Conservation (phyloP, 2,329 filamentous ascomycete genomes). For the Calonectria pauciramosa region DNA sequence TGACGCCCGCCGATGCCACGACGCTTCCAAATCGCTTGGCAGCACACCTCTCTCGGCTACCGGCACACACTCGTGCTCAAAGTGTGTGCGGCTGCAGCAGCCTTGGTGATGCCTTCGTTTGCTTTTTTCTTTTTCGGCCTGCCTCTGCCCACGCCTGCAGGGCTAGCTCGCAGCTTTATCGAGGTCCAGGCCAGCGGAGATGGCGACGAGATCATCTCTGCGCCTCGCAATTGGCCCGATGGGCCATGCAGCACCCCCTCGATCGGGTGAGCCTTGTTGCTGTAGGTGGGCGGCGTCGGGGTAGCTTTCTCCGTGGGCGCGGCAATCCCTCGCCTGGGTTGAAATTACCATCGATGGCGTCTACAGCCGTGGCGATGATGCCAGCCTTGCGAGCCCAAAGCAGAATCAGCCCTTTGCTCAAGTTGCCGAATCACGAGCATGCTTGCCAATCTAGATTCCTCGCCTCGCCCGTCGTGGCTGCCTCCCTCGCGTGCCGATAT, state of each 20-base stretch:
- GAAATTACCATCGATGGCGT: constrained; percentile 37
- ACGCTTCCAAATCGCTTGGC: constrained; percentile 35
- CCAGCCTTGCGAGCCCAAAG: constrained; percentile 20
- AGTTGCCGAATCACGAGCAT: not conserved
- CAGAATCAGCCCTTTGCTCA: not conserved
- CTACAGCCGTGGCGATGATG: constrained; percentile 41
- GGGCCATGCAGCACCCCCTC: not conserved
- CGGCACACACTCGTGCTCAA: constrained; percentile 36
- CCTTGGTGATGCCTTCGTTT: not conserved
- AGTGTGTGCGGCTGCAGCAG: not conserved
- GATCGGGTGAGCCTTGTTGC: not conserved
- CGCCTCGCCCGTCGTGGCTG: constrained; percentile 7
- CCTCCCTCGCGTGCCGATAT: constrained; percentile 22
- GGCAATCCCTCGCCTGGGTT: not conserved
- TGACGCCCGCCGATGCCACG: constrained; percentile 16
- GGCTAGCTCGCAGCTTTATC: constrained; percentile 16
- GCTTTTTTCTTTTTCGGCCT: not conserved
- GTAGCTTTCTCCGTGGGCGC: not conserved
- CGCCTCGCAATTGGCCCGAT: constrained; percentile 9
- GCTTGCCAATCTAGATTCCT: constrained; percentile 23
- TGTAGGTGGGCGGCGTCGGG: constrained; percentile 1
- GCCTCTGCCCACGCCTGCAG: constrained; percentile 9
- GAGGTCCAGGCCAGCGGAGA: constrained; percentile 9
- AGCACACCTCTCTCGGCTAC: constrained; percentile 42
- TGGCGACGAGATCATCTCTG: not conserved